phyloP scores from a whole-genome alignment of 2,329 filamentous ascomycete species.

The Alternaria incomplexa region DNA sequence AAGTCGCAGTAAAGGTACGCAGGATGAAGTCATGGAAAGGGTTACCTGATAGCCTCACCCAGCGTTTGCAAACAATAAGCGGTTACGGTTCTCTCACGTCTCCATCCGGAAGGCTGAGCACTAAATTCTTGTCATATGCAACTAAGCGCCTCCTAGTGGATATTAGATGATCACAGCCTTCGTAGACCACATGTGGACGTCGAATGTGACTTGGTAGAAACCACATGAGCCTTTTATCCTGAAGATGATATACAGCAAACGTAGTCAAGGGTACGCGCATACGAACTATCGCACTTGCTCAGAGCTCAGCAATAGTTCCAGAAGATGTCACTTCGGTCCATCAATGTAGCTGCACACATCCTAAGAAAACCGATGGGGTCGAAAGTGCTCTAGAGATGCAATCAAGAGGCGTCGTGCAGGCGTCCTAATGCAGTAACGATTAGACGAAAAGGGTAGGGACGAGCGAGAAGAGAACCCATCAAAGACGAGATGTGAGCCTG shows the following conservation, averaged over 20 bases:
- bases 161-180: not conserved
- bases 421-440: not conserved
- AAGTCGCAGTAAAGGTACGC: not conserved
- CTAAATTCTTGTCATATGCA: not conserved
- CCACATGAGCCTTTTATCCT: not conserved
- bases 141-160: slow-evolving; percentile 2
- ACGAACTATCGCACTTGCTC: not conserved
- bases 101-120: not conserved
- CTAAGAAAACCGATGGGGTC: not conserved
- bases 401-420: not conserved
- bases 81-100: not conserved
- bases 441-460: not conserved
- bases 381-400: not conserved
- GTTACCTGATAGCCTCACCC: not conserved
- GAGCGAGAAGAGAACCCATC: not conserved
- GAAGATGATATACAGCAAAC: not conserved
- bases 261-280: not conserved
- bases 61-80: not conserved
- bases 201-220: not conserved
- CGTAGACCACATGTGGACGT: not conserved
- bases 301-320: not conserved
- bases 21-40: not conserved
- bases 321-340: not conserved
- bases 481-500: not conserved
- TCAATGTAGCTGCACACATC: not conserved